Evolutionary conservation across 495 filamentous ascomycete genomes (phyloP).

Genomic region (Massariosphaeria phaeospora): DNA sequence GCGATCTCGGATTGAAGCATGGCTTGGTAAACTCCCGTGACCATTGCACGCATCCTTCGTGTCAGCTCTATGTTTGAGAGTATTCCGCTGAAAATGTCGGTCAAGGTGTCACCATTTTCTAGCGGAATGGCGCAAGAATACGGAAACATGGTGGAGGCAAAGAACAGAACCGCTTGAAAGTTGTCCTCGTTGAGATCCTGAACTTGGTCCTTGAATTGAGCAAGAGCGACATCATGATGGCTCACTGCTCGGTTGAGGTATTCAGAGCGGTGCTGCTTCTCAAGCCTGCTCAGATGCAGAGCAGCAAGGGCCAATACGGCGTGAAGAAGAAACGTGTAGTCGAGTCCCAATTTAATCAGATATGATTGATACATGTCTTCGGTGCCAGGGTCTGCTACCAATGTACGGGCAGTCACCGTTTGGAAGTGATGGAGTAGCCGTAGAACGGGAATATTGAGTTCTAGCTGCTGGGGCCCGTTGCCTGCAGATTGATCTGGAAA

Average conservation of each 20-base stretch:
- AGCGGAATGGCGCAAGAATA: constrained; percentile 14
- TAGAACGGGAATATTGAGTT: constrained; percentile 11
- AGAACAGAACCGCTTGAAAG: constrained; percentile 21
- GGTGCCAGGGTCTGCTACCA: neutral
- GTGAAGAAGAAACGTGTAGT: constrained; percentile 24
- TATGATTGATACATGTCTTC: constrained; percentile 6
- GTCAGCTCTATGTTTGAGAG: constrained; percentile 12
- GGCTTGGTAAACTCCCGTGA: neutral
- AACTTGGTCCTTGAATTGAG: constrained; percentile 10
- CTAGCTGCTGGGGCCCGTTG: neutral
- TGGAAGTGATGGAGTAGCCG: constrained; percentile 26
- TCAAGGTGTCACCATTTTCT: neutral
- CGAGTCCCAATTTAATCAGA: constrained; percentile 12
- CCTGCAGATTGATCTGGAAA: neutral
- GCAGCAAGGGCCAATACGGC: constrained; percentile 19
- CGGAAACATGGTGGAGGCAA: constrained; percentile 11
- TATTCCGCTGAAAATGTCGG: constrained; percentile 4
- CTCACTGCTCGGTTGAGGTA: constrained; percentile 16
- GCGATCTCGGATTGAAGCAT: constrained; percentile 5
- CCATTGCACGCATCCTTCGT: constrained; percentile 7
- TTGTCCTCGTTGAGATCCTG: constrained; percentile 13
- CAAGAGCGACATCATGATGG: constrained; percentile 16
- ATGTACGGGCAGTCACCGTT: constrained; percentile 3
- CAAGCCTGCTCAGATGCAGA: constrained; percentile 23
- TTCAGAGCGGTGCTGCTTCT: neutral